Evolutionary conservation across 176 grass and related monocot genomes (phyloP), one percentile per base, ranked within the genome.

Genomic region (Pontederia paniculata): DNA sequence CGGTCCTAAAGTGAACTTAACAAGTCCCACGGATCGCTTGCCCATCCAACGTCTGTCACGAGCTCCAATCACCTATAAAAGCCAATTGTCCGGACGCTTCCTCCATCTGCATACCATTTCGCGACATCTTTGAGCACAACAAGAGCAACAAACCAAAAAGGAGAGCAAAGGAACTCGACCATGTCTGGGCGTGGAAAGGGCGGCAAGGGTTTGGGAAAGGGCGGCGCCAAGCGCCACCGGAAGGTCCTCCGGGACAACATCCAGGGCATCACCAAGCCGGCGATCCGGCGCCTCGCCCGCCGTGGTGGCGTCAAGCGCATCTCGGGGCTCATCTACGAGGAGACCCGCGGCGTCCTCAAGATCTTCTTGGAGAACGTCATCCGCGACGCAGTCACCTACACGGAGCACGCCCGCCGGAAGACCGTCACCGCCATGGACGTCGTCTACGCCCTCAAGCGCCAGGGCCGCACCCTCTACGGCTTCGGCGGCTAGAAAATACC

Each of bases 381-480:
- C 63, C 76, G 89, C 41, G 89, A 94, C 22, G 84, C 80, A 37
- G 77, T 88, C 74, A 94, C 89, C 23, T 94, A 88, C 68, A 84
- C 89, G 1, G 84, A 88, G 77, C 89, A 88, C 55, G 80, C 84
- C 11, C 65, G 80, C 55, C 81, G 89, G 67, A 94, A 94, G 80
- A 94, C 89, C 3, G 84, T 94, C 71, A 94, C 89, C 50, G 80
- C 89, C 80, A 88, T 88, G 84, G 84, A 94, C 48, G 84, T 94
- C 47, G 89, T 84, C 55, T 94, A 88, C 15, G 89, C 80, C 45
- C 84, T 84, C 59, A 84, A 84, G 84, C 77, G 80, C 68, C 84
- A 94, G 77, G 84, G 89, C 3, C 84, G 84, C 28, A 88, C 89
- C 18, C 70, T 94, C 55, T 94, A 88, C 47, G 84, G 89, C 0